Conservation (phyloP, 2,329 filamentous ascomycete species). For the Drechslera avenae region DNA sequence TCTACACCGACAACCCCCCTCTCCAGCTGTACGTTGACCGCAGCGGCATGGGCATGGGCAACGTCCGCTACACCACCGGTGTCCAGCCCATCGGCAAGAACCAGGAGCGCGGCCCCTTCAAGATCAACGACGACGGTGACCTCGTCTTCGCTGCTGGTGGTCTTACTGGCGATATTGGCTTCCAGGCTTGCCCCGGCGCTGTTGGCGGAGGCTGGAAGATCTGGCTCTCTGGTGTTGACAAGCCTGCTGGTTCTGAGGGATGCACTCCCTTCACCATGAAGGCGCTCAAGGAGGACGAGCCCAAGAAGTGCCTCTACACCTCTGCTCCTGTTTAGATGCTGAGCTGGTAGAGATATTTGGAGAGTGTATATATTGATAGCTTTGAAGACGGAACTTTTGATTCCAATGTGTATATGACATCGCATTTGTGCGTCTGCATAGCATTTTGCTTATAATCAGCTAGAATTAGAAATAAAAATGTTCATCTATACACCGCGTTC, state of each 20-base stretch:
- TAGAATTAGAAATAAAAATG: constrained; percentile 5
- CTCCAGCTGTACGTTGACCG: constrained; percentile 63
- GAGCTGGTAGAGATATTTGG: background rate
- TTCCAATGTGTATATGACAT: constrained; percentile 6
- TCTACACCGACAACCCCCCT: constrained; percentile 54
- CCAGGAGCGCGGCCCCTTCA: constrained; percentile 57
- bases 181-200: constrained; percentile 61
- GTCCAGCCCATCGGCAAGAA: constrained; percentile 50
- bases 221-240: constrained; percentile 27
- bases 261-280: constrained; percentile 8
- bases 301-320: constrained; percentile 12
- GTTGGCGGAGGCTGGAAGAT: constrained; percentile 47
- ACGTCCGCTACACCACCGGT: constrained; percentile 59
- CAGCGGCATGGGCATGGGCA: constrained; percentile 64
- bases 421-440: constrained; percentile 9
- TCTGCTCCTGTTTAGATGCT: constrained; percentile 7
- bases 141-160: constrained; percentile 51
- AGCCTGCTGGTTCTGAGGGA: constrained; percentile 27
- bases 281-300: constrained; percentile 11
- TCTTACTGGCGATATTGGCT: constrained; percentile 41
- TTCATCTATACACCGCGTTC: background rate
- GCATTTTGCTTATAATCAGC: constrained; percentile 2
- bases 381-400: background rate
- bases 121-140: constrained; percentile 51
- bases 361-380: constrained; percentile 1